Evolutionary conservation across 2,329 filamentous ascomycete species (phyloP).

Genomic region (Camillea tinctor): DNA sequence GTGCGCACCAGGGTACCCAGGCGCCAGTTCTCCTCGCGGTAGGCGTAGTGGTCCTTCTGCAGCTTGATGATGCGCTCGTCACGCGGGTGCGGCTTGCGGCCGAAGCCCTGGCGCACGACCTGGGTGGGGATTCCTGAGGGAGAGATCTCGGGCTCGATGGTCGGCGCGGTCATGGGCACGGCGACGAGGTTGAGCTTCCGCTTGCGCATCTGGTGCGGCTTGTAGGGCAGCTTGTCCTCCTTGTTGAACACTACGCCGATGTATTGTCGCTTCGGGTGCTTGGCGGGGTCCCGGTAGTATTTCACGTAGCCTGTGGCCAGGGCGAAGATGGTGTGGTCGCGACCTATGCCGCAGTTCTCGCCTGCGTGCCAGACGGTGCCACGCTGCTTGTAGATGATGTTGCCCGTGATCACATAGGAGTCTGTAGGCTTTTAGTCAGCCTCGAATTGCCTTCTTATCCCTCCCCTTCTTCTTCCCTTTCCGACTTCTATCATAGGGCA

Average conservation of each 20-base stretch:
- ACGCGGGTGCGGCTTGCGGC: constrained; percentile 34
- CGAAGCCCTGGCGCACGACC: constrained; percentile 38
- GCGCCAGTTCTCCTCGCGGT: constrained; percentile 59
- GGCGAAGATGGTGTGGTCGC: constrained; percentile 94
- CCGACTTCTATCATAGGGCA: no score
- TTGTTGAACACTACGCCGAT: constrained; percentile 91
- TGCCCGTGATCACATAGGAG: constrained; percentile 90
- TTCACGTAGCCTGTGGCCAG: constrained; percentile 86
- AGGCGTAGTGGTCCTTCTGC: constrained; percentile 51
- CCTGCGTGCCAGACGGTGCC: constrained; percentile 93
- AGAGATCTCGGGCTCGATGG: constrained; percentile 39
- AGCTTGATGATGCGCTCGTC: constrained; percentile 49
- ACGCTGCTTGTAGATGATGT: constrained; percentile 97
- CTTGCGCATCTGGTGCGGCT: constrained; percentile 68
- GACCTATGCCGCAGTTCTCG: constrained; percentile 92
- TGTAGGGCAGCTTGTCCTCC: constrained; percentile 74
- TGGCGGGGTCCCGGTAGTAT: constrained; percentile 86
- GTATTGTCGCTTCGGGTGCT: constrained; percentile 85
- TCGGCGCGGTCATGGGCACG: constrained; percentile 40
- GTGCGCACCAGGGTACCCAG: constrained; percentile 53
- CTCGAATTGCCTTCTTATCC: neutral
- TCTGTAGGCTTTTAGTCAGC: constrained; percentile 47
- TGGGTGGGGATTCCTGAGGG: constrained; percentile 51
- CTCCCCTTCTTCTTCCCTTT: neutral
- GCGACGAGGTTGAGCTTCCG: constrained; percentile 74